Conservation (phyloP, 2,329 filamentous ascomycete genomes). For the Hypoxylon sp. region DNA sequence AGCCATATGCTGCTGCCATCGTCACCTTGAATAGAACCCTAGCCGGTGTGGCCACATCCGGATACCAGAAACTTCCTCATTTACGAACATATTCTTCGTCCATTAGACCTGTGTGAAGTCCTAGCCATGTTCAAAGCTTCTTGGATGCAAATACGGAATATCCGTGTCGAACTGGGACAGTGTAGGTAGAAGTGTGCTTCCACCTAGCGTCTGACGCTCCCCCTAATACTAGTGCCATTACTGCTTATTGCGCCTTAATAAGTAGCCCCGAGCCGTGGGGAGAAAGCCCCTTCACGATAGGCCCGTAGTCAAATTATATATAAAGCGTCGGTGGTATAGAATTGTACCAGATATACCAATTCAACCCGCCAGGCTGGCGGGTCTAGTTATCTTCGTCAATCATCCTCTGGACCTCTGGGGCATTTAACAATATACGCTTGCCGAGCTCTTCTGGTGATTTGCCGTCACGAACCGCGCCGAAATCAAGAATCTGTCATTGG, state of each 20-base stretch:
- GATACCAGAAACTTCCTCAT: conserved; percentile 1
- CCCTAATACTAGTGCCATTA: not conserved
- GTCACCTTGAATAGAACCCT: not conserved
- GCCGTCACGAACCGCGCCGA: conserved; percentile 92
- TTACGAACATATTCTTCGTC: not conserved
- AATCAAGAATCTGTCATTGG: conserved; percentile 87
- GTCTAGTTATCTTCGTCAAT: conserved; percentile 51
- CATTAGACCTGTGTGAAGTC: not conserved
- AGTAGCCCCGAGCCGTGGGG: not conserved
- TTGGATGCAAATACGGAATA: not conserved
- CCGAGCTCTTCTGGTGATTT: conserved; percentile 83
- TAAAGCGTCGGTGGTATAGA: not conserved
- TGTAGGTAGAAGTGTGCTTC: not conserved
- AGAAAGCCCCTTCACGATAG: not conserved
- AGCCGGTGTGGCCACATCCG: not conserved
- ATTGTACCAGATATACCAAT: not conserved
- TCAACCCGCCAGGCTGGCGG: not conserved
- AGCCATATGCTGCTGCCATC: not conserved
- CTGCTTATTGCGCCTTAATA: not conserved
- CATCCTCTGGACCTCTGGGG: conserved; percentile 64
- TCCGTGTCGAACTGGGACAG: not conserved
- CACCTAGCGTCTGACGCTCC: not conserved
- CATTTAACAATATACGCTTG: conserved; percentile 79
- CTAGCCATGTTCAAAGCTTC: not conserved
- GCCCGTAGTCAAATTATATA: not conserved